phyloP scores from a whole-genome alignment of 495 filamentous ascomycete species.

The Hypoxylon fragiforme region DNA sequence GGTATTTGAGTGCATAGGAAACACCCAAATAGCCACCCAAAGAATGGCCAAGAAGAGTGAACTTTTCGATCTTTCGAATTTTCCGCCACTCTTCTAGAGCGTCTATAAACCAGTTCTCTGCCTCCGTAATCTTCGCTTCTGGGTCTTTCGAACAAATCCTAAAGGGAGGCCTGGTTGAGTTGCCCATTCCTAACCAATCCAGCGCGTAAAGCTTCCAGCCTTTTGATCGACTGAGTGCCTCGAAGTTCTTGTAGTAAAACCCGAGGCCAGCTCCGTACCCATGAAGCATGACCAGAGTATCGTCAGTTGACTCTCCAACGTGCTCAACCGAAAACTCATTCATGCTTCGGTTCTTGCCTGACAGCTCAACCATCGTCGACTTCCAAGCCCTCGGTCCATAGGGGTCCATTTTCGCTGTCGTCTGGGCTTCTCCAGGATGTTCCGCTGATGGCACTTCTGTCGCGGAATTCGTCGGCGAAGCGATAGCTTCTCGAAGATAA shows the following conservation, averaged over 20 bases:
- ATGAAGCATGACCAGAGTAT: slow-evolving; percentile 94
- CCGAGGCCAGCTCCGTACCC: slow-evolving; percentile 94
- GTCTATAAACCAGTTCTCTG: slow-evolving; percentile 95
- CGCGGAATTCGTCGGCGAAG: slow-evolving; percentile 37
- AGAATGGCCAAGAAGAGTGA: slow-evolving; percentile 91
- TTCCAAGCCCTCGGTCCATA: slow-evolving; percentile 86
- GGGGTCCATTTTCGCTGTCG: slow-evolving; percentile 66
- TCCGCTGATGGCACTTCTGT: slow-evolving; percentile 35
- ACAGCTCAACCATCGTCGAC: slow-evolving; percentile 79
- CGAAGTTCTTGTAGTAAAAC: slow-evolving; percentile 98
- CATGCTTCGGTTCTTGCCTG: slow-evolving; percentile 80
- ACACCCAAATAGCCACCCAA: slow-evolving; percentile 93
- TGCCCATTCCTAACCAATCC: slow-evolving; percentile 93
- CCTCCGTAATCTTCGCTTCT: slow-evolving; percentile 81
- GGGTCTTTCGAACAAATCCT: slow-evolving; percentile 78
- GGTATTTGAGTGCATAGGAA: slow-evolving; percentile 94
- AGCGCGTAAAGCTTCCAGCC: slow-evolving; percentile 92
- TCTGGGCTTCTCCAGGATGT: slow-evolving; percentile 52
- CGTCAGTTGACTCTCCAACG: slow-evolving; percentile 71
- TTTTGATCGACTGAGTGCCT: slow-evolving; percentile 70
- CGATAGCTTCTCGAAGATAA: slow-evolving; percentile 72
- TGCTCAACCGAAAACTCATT: slow-evolving; percentile 95
- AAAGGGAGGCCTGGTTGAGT: slow-evolving; percentile 83
- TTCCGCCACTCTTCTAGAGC: slow-evolving; percentile 94
- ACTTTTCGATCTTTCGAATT: slow-evolving; percentile 83